These are phyloP conservation scores for Mrakia blollopis DNA, from an alignment of 768 basidiomycete genomes.

Conservation along the genomic window DNA sequence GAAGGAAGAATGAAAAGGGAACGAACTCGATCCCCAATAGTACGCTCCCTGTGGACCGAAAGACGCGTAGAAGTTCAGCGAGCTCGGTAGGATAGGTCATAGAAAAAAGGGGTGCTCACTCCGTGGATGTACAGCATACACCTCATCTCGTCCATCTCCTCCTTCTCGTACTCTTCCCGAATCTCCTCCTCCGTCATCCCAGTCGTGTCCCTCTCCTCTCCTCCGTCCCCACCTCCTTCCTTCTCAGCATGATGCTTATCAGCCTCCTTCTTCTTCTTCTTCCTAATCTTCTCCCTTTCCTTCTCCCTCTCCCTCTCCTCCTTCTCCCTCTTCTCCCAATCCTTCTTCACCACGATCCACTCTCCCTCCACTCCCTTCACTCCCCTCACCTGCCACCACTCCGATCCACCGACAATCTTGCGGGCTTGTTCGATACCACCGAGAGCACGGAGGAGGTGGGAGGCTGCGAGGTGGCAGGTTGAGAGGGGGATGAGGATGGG, in stretches of 20 bases:
- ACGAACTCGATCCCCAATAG: slow-evolving; percentile 16
- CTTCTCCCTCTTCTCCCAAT: slow-evolving; percentile 49
- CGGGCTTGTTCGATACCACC: slow-evolving; percentile 71
- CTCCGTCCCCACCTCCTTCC: neutral
- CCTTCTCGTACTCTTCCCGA: slow-evolving; percentile 50
- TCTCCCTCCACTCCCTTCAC: slow-evolving; percentile 76
- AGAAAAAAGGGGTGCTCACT: slow-evolving; percentile 21
- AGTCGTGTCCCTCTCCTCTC: slow-evolving; percentile 26
- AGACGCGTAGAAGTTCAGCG: slow-evolving; percentile 37
- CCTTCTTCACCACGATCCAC: slow-evolving; percentile 81
- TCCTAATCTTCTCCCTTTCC: slow-evolving; percentile 34
- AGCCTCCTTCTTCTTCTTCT: slow-evolving; percentile 18
- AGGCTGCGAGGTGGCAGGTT: slow-evolving; percentile 69
- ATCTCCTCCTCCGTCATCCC: slow-evolving; percentile 53
- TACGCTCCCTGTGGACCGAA: slow-evolving; percentile 37
- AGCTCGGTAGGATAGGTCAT: neutral
- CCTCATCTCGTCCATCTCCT: slow-evolving; percentile 34
- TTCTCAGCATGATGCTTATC: neutral
- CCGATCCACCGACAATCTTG: slow-evolving; percentile 74
- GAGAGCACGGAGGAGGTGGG: slow-evolving; percentile 65
- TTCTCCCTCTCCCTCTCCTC: slow-evolving; percentile 30
- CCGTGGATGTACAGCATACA: slow-evolving; percentile 46
- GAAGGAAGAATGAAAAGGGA: neutral
- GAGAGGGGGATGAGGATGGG: slow-evolving; percentile 63
- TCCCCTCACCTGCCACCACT: slow-evolving; percentile 97